These are phyloP conservation scores for Penstemon newberryi DNA, from an alignment of 257 asterid species.

Conservation along the genomic window DNA sequence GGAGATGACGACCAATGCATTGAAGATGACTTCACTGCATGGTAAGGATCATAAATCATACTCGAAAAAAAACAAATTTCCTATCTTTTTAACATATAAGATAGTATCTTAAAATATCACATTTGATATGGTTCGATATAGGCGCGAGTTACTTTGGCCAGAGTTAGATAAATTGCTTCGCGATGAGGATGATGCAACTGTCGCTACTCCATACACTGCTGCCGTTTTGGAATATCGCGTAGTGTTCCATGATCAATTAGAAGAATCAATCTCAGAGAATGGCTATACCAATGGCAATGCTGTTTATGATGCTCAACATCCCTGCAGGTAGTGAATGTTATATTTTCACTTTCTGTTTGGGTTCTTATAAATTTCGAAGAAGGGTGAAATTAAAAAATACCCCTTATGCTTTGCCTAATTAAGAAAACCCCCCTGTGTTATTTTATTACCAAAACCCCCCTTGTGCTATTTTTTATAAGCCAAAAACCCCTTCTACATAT, in stretches of 20 bases:
- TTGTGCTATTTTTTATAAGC: too few species aligned
- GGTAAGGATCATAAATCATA: conserved; percentile 43
- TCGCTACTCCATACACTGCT: conserved; percentile 85
- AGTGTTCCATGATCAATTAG: conserved; percentile 61
- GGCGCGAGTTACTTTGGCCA: conserved; percentile 93
- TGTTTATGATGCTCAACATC: conserved; percentile 86
- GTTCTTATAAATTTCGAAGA: too few species aligned
- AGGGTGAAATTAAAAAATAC: too few species aligned
- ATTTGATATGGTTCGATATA: conserved; percentile 31
- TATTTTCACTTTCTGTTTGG: too few species aligned
- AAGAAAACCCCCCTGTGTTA: too few species aligned
- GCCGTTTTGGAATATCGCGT: conserved; percentile 85
- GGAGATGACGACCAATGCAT: conserved; percentile 98
- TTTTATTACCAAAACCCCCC: too few species aligned
- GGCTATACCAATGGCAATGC: conserved; percentile 66
- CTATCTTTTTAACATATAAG: not conserved
- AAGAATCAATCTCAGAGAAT: conserved; percentile 38
- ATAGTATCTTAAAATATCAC: not conserved
- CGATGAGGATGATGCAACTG: conserved; percentile 58
- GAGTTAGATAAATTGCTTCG: conserved; percentile 77
- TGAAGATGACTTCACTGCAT: conserved; percentile 91
- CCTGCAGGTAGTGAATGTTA: conserved; percentile 59
- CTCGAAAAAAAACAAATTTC: not conserved
- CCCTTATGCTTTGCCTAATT: not conserved
- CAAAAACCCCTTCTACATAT: too few species aligned